Evolutionary conservation across 495 filamentous ascomycete species (phyloP).

Genomic region (Penicillium canescens): DNA sequence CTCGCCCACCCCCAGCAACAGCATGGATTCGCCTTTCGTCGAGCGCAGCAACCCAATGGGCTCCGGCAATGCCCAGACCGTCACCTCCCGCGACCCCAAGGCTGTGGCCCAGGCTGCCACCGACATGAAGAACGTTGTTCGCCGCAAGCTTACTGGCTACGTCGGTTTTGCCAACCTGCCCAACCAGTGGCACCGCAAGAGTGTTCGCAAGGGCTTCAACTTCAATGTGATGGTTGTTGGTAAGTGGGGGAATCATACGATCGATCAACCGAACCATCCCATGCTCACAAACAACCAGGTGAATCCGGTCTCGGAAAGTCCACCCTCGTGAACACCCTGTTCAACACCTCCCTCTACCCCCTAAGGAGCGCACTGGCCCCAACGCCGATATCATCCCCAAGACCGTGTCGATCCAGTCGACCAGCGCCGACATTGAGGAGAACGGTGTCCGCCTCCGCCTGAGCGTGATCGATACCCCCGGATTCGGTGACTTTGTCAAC

Average conservation of each 20-base stretch:
- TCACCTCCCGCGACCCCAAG: constrained; percentile 82
- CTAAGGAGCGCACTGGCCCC: constrained; percentile 94
- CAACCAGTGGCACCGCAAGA: constrained; percentile 99
- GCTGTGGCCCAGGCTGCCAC: constrained; percentile 72
- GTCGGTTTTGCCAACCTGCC: constrained; percentile 98
- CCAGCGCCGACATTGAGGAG: constrained; percentile 98
- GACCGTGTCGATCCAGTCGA: constrained; percentile 97
- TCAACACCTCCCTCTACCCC: constrained; percentile 99
- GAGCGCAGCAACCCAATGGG: constrained; percentile 65
- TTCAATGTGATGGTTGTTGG: constrained; percentile 99
- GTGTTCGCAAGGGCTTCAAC: constrained; percentile 99
- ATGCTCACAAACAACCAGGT: constrained; percentile 53
- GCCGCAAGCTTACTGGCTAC: constrained; percentile 96
- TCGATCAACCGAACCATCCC: constrained; percentile 29
- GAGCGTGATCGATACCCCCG: constrained; percentile 96
- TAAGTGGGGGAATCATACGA: constrained; percentile 45
- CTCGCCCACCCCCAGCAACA: constrained; percentile 47
- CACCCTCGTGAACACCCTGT: constrained; percentile 97
- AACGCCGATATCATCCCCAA: constrained; percentile 98
- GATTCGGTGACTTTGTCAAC: constrained; percentile 99
- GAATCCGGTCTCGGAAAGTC: constrained; percentile 99
- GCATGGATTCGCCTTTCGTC: constrained; percentile 57
- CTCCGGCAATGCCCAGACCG: constrained; percentile 61
- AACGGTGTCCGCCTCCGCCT: constrained; percentile 96
- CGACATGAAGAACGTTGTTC: constrained; percentile 96